These are phyloP conservation scores for Penicillium sp. DNA, from an alignment of 2,329 filamentous ascomycete genomes.

Conservation along the genomic window DNA sequence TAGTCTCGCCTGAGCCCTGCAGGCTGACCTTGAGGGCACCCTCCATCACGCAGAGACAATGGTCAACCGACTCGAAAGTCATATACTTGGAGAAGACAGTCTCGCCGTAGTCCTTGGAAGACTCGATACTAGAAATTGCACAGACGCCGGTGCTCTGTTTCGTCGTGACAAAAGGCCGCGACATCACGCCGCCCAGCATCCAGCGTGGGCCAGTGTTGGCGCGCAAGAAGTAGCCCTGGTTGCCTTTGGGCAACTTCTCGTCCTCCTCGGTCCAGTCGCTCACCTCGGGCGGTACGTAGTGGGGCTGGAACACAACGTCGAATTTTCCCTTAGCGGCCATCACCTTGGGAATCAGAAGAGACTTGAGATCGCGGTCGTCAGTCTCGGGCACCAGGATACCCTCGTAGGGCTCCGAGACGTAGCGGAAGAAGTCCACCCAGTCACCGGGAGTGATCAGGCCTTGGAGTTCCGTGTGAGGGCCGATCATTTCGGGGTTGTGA, in stretches of 20 bases:
- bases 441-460: constrained; percentile 60
- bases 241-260: constrained; percentile 25
- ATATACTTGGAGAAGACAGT: constrained; percentile 43
- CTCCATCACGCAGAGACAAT: constrained; percentile 55
- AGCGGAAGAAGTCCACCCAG: constrained; percentile 64
- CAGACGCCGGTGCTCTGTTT: constrained; percentile 53
- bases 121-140: constrained; percentile 57
- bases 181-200: constrained; percentile 39
- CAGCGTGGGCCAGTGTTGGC: constrained; percentile 47
- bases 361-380: constrained; percentile 55
- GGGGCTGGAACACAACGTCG: constrained; percentile 57
- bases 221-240: constrained; percentile 54
- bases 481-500: constrained; percentile 59
- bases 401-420: constrained; percentile 56
- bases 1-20: constrained; percentile 35
- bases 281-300: constrained; percentile 50
- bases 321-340: constrained; percentile 59
- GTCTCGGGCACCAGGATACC: constrained; percentile 55
- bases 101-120: constrained; percentile 37
- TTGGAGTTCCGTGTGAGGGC: constrained; percentile 57
- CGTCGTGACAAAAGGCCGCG: constrained; percentile 52
- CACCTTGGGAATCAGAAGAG: constrained; percentile 56
- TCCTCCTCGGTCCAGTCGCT: constrained; percentile 30
- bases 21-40: constrained; percentile 49
- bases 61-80: constrained; percentile 53